Evolutionary conservation across 1,284 basidiomycete genomes (phyloP).

Genomic region (Boletus sp.): DNA sequence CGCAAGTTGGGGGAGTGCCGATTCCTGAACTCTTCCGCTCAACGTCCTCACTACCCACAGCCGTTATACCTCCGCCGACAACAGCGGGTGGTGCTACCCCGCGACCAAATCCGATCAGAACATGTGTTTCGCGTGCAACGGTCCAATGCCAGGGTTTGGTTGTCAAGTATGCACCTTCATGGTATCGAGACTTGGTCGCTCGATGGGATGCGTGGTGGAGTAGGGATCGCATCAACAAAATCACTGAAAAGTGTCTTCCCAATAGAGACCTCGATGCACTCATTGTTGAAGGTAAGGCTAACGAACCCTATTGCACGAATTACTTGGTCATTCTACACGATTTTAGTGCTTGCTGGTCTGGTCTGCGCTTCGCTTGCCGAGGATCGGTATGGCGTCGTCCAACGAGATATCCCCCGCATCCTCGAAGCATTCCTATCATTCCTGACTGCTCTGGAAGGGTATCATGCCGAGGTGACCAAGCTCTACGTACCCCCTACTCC

Average conservation of each 20-base stretch:
- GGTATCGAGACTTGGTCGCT: conserved; percentile 32
- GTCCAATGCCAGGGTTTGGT: conserved; percentile 15
- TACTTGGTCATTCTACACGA: neutral
- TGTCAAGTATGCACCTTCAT: conserved; percentile 37
- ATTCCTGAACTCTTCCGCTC: conserved; percentile 66
- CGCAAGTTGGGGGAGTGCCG: conserved; percentile 41
- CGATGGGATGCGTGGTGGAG: conserved; percentile 55
- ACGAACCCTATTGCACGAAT: neutral
- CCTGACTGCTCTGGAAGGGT: conserved; percentile 66
- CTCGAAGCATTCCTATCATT: conserved; percentile 75
- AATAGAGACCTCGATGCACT: conserved; percentile 62
- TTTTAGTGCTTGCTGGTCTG: conserved; percentile 68
- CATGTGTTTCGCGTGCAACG: conserved; percentile 20
- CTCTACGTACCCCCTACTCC: conserved; percentile 42
- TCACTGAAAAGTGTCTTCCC: conserved; percentile 57
- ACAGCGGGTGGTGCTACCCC: conserved; percentile 1
- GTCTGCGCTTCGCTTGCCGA: conserved; percentile 74
- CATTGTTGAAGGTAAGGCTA: conserved; percentile 56
- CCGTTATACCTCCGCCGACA: conserved; percentile 33
- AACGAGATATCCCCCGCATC: conserved; percentile 80
- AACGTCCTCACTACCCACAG: conserved; percentile 40
- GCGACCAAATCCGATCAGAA: conserved; percentile 19
- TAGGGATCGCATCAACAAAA: conserved; percentile 55
- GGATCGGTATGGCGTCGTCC: conserved; percentile 82
- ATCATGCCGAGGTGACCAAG: conserved; percentile 50